These are phyloP conservation scores for Phalaenopsis aphrodite DNA, from an alignment of 106 monocot genomes.

Conservation along the genomic window DNA sequence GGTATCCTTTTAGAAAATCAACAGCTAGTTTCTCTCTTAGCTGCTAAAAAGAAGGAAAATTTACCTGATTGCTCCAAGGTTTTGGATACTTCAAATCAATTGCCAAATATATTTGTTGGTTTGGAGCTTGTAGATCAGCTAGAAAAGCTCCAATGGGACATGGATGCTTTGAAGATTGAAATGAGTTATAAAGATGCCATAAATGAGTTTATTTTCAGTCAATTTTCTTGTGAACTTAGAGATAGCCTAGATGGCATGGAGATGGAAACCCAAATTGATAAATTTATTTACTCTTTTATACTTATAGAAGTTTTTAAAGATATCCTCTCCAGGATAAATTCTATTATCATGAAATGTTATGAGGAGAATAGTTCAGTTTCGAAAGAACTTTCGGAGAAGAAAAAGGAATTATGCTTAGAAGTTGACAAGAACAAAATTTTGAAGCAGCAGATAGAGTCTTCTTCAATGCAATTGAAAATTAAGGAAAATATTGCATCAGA, in stretches of 20 bases:
- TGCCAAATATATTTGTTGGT: slow-evolving; percentile 16
- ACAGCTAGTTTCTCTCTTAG: slow-evolving; percentile 17
- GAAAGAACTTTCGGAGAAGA: slow-evolving; percentile 22
- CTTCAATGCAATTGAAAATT: slow-evolving; percentile 14
- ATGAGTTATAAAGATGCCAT: slow-evolving; percentile 28
- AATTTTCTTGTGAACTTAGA: slow-evolving; percentile 18
- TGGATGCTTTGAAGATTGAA: slow-evolving; percentile 42
- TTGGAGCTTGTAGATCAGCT: slow-evolving; percentile 10
- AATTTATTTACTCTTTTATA: slow-evolving; percentile 27
- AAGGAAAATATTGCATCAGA: slow-evolving; percentile 38
- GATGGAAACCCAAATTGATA: slow-evolving; percentile 16
- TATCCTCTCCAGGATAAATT: slow-evolving; percentile 18
- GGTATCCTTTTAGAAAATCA: slow-evolving; percentile 21
- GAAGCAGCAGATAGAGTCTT: slow-evolving; percentile 23
- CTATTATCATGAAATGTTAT: slow-evolving; percentile 9
- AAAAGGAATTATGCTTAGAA: slow-evolving; percentile 20
- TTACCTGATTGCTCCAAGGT: slow-evolving; percentile 9
- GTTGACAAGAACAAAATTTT: slow-evolving; percentile 33
- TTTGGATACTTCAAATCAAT: slow-evolving; percentile 16
- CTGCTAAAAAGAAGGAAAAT: slow-evolving; percentile 24
- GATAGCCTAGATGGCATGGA: slow-evolving; percentile 7
- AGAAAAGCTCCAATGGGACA: slow-evolving; percentile 24
- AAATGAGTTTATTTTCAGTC: slow-evolving; percentile 19
- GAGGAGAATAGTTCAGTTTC: slow-evolving; percentile 23
- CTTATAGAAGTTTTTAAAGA: slow-evolving; percentile 19